These are phyloP conservation scores for Verticillium zaregamsianum DNA, from an alignment of 2,329 filamentous ascomycete species.

Conservation along the genomic window DNA sequence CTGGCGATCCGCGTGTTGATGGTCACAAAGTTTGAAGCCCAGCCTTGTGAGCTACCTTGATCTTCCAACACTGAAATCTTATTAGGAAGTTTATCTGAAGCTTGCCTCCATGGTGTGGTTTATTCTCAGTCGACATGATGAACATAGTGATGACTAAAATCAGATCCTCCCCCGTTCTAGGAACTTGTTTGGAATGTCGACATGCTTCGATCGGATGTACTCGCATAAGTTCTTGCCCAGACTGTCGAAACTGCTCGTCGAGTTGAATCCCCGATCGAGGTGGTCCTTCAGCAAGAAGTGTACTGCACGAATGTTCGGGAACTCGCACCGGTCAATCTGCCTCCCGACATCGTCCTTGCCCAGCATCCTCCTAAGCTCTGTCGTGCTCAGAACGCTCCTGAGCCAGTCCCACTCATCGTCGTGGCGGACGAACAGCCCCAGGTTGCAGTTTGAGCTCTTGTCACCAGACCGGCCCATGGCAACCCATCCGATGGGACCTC, in stretches of 20 bases:
- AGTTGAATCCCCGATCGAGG: conserved; percentile 41
- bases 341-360: conserved; percentile 23
- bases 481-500: neutral
- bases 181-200: conserved; percentile 12
- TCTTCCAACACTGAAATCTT: too few species aligned
- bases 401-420: conserved; percentile 4
- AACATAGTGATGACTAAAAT: too few species aligned
- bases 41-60: too few species aligned
- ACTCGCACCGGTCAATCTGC: conserved; percentile 42
- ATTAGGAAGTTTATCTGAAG: too few species aligned
- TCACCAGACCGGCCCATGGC: conserved; percentile 1
- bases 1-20: too few species aligned
- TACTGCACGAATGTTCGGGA: conserved; percentile 37
- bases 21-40: too few species aligned
- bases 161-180: neutral
- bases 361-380: neutral
- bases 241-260: conserved; percentile 40
- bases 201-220: conserved; percentile 30
- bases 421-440: conserved; percentile 2
- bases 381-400: neutral
- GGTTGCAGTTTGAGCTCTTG: conserved; percentile 4
- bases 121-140: too few species aligned
- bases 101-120: too few species aligned
- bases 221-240: conserved; percentile 50
- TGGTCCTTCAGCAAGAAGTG: conserved; percentile 47